Conservation (phyloP, 108 stramenopile genomes). For the Pseudonitzschia delicatissima region DNA sequence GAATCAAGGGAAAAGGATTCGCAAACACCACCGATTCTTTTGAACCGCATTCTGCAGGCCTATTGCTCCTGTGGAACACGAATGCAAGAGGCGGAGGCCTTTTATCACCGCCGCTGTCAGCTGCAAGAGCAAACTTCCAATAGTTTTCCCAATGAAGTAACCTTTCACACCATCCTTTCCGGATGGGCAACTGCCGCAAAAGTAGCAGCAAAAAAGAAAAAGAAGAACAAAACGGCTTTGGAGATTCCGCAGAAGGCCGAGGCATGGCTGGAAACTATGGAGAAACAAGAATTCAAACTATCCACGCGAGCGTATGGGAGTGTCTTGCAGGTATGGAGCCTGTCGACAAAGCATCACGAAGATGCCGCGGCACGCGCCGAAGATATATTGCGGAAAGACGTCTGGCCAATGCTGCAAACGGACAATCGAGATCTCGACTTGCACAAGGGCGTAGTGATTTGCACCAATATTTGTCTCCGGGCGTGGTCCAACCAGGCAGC, state of each 20-base stretch:
- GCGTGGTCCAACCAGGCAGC: neutral
- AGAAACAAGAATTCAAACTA: neutral
- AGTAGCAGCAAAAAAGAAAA: neutral
- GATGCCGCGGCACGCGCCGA: conserved; percentile 17
- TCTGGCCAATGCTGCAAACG: neutral
- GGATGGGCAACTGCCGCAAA: conserved; percentile 7
- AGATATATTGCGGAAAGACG: conserved; percentile 4
- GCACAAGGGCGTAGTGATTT: neutral
- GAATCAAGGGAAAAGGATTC: neutral
- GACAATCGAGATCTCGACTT: neutral
- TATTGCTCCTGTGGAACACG: neutral
- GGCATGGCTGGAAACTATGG: conserved; percentile 12
- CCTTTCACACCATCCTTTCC: conserved; percentile 3
- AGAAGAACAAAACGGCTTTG: neutral
- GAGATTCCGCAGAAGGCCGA: conserved; percentile 3
- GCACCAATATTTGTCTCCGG: conserved; percentile 9
- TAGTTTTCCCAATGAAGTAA: neutral
- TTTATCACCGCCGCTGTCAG: neutral
- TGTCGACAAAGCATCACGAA: neutral
- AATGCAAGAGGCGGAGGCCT: conserved; percentile 11
- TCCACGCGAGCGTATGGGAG: neutral
- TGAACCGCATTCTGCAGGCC: conserved; percentile 9
- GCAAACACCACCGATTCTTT: neutral
- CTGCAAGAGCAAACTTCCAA: neutral
- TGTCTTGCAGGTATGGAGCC: conserved; percentile 6